phyloP scores from a whole-genome alignment of 495 filamentous ascomycete genomes.

The Achaetomiella virescens region DNA sequence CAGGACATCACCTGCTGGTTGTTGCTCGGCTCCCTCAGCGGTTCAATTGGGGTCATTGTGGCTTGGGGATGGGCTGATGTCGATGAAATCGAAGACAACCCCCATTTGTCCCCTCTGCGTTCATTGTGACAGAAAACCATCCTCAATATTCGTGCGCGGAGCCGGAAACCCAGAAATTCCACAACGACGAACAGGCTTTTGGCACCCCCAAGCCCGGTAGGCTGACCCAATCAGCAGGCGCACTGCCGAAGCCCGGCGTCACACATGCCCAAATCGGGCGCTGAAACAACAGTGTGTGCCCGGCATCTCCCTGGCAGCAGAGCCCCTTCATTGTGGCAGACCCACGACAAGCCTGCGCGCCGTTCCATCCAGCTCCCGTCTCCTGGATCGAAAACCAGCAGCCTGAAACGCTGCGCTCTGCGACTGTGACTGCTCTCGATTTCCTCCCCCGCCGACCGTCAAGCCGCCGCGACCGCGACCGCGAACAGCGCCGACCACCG shows the following conservation, averaged over 20 bases:
- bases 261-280: constrained; percentile 16
- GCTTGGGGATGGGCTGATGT: not conserved
- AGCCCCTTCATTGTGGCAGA: constrained; percentile 27
- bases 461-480: constrained; percentile 11
- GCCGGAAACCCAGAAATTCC: not conserved
- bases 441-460: constrained; percentile 11
- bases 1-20: not conserved
- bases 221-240: constrained; percentile 21
- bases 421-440: constrained; percentile 21
- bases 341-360: constrained; percentile 21
- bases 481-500: not conserved
- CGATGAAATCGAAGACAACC: not conserved
- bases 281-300: constrained; percentile 27
- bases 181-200: constrained; percentile 12
- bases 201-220: too few relatives aligned
- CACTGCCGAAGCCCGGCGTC: constrained; percentile 13
- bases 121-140: not conserved
- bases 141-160: not conserved
- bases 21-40: not conserved
- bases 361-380: constrained; percentile 22
- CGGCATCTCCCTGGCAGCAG: constrained; percentile 21
- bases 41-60: not conserved
- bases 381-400: constrained; percentile 22
- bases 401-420: constrained; percentile 31
- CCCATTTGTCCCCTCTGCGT: not conserved